These are phyloP conservation scores for Monocercomonoides exilis DNA, from an alignment of 78 protist genomes.

Conservation along the genomic window DNA sequence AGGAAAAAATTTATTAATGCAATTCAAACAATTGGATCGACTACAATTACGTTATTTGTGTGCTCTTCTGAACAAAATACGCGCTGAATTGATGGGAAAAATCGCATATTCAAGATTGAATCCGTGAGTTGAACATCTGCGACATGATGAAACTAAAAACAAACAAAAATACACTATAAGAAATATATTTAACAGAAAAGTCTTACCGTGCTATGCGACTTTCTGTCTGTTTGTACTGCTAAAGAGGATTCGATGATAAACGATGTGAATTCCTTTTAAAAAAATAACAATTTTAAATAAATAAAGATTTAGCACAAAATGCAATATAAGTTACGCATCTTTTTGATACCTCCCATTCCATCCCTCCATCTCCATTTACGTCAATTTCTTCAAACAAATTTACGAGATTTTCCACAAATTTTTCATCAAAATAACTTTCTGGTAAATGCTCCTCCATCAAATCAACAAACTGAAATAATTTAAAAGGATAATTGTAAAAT, in stretches of 20 bases:
- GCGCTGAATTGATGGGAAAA: background rate
- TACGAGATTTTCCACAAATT: background rate
- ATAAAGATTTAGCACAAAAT: no score
- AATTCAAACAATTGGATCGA: background rate
- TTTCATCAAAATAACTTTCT: background rate
- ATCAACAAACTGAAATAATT: background rate
- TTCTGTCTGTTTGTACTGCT: no score
- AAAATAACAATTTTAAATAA: no score
- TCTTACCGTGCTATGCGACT: no score
- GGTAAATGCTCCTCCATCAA: background rate
- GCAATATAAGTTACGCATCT: no score
- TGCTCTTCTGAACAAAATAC: background rate
- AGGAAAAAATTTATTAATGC: background rate
- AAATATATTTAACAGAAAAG: no score
- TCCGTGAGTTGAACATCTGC: background rate
- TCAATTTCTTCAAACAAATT: slow-evolving; percentile 25
- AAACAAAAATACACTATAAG: background rate
- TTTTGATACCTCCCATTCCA: slow-evolving; percentile 26
- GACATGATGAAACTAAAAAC: background rate
- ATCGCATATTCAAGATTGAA: background rate
- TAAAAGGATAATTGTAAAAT: background rate
- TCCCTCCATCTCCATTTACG: slow-evolving; percentile 32
- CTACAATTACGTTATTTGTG: background rate
- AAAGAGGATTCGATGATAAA: background rate
- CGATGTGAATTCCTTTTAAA: background rate